These are phyloP conservation scores for Coccinonectria pachysandricola DNA, from an alignment of 2,329 filamentous ascomycete species.

Conservation along the genomic window DNA sequence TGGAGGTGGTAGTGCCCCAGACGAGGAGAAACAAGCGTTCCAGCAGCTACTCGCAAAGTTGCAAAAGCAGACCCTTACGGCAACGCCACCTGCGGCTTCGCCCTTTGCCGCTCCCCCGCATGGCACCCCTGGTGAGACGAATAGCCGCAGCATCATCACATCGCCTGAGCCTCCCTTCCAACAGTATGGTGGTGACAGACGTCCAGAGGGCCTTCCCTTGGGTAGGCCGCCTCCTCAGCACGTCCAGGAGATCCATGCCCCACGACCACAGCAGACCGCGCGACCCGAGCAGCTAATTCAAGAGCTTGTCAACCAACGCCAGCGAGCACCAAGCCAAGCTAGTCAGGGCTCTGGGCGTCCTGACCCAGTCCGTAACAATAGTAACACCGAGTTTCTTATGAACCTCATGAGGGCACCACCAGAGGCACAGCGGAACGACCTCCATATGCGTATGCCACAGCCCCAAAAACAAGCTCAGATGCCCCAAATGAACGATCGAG, in stretches of 20 bases:
- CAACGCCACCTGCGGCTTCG: slow-evolving; percentile 35
- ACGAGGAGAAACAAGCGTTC: slow-evolving; percentile 77
- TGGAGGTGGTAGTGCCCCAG: slow-evolving; percentile 25
- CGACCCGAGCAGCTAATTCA: slow-evolving; percentile 52
- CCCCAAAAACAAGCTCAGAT: slow-evolving; percentile 24
- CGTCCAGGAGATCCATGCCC: slow-evolving; percentile 43
- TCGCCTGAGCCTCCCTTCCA: slow-evolving; percentile 39
- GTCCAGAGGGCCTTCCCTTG: slow-evolving; percentile 26
- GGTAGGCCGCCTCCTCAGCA: slow-evolving; percentile 30
- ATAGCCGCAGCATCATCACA: slow-evolving; percentile 29
- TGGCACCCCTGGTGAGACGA: slow-evolving; percentile 13
- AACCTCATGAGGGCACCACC: slow-evolving; percentile 58
- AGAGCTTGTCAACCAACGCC: slow-evolving; percentile 49
- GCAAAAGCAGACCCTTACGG: slow-evolving; percentile 43
- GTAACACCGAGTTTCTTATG: slow-evolving; percentile 76
- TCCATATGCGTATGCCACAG: slow-evolving; percentile 42
- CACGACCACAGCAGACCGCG: slow-evolving; percentile 40
- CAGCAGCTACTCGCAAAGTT: slow-evolving; percentile 74
- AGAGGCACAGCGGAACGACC: slow-evolving; percentile 42
- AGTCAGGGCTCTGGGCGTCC: slow-evolving; percentile 38
- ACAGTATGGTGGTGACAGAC: slow-evolving; percentile 34
- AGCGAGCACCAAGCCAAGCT: slow-evolving; percentile 43
- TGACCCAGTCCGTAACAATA: slow-evolving; percentile 40
- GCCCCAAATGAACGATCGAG: slow-evolving; percentile 35
- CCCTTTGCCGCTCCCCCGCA: slow-evolving; percentile 33